Evolutionary conservation across 768 basidiomycete genomes (phyloP).

Genomic region (Mycena pura): DNA sequence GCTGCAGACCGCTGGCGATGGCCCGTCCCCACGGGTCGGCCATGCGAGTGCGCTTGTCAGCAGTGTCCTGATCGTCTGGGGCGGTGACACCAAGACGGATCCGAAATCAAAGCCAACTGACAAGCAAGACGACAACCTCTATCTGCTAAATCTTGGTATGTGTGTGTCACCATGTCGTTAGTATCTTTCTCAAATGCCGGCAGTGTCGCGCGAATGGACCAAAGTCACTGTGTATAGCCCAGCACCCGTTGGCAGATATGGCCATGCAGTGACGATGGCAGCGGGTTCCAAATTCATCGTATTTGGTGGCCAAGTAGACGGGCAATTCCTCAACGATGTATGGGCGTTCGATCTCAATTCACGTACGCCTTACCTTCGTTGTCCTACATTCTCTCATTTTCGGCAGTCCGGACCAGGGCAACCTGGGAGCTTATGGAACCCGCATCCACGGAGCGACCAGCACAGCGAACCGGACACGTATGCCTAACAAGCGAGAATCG

Average conservation of each 20-base stretch:
- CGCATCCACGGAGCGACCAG: slow-evolving; percentile 64
- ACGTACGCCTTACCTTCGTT: slow-evolving; percentile 56
- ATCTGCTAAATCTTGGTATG: slow-evolving; percentile 92
- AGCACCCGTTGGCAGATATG: slow-evolving; percentile 89
- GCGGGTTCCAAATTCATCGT: slow-evolving; percentile 87
- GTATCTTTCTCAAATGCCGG: slow-evolving; percentile 3
- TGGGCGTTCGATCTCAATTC: slow-evolving; percentile 97
- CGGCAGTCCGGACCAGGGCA: slow-evolving; percentile 79
- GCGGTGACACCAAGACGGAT: slow-evolving; percentile 93
- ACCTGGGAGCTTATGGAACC: slow-evolving; percentile 85
- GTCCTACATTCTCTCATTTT: slow-evolving; percentile 6
- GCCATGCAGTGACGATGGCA: slow-evolving; percentile 93
- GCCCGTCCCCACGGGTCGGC: slow-evolving; percentile 91
- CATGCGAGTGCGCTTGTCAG: slow-evolving; percentile 96
- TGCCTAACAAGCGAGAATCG: slow-evolving; percentile 84
- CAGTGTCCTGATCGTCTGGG: slow-evolving; percentile 97
- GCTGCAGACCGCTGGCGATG: slow-evolving; percentile 87
- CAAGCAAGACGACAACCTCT: slow-evolving; percentile 90
- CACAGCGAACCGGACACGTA: slow-evolving; percentile 91
- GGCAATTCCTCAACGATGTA: slow-evolving; percentile 92
- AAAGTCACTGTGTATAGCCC: slow-evolving; percentile 78
- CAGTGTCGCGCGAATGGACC: slow-evolving; percentile 96
- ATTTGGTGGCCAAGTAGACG: slow-evolving; percentile 96
- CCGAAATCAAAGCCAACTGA: slow-evolving; percentile 65
- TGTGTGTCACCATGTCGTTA: slow-evolving; percentile 23